Base-by-base conservation (phyloP, 2,329 filamentous ascomycete species). In the Amylocarpus encephaloides region DNA sequence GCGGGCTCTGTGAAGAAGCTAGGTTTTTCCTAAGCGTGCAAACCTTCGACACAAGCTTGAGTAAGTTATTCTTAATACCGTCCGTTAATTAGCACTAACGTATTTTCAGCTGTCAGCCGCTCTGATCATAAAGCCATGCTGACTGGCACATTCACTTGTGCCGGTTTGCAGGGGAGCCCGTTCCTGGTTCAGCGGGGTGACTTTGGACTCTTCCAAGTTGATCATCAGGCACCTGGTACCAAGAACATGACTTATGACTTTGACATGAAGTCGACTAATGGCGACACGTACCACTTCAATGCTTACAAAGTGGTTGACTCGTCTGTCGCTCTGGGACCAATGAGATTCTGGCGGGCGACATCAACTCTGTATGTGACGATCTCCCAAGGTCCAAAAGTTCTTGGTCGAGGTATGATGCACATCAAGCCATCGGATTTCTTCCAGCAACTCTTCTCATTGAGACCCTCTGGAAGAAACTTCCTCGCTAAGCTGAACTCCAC, bases 301-400 rank as follows among this genome's bases (percentile, higher is more conserved):
- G 82, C 80, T 0, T 80, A 77, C 66, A 85, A 85, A 64, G 70
- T 79, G 1, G 73, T 85, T 38, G 76, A 83, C 63, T 75, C 80
- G 3, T 77, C 77, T 0, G 76, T 80, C 0, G 77, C 80, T 1
- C 69, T 84, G 32, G 73, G 75, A 1, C 73, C 77, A 1, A 57
- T 69, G 36, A 71, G 76, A 53, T 79, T 85, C 51, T 85, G 80
- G 82, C 70, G 70, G 43, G 77, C 80, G 2, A 82, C 80, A 1
- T 81, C 74, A 16, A 83, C 79, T 0, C 70, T 85, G 0, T 83
- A 81, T 54, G 79, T 82, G 41, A 80, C 75, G 1, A 73, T 85
- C 49, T 78, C 77, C 0, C 56, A 61, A 12, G 53, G 52, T 13
- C 46, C 46, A 4, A 42, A 48, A 26, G 67, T 79, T 2, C 62